Evolutionary conservation across 1,284 basidiomycete genomes (phyloP).

Genomic region (Anthracocystis setariae): DNA sequence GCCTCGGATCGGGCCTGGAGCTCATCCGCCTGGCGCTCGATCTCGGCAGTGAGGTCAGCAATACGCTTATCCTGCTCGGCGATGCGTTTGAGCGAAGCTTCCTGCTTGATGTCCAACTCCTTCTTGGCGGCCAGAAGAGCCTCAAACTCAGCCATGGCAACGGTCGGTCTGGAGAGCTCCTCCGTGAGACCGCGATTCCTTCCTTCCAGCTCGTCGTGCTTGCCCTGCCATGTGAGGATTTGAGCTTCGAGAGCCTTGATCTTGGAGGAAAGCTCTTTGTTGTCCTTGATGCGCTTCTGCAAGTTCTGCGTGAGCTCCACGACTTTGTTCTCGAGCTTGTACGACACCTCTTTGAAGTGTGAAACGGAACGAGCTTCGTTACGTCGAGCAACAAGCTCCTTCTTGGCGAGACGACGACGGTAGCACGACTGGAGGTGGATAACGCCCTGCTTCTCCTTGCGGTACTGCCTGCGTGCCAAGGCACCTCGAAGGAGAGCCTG

Average conservation of each 20-base stretch:
- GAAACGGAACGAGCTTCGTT: slow-evolving; percentile 94
- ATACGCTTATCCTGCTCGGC: slow-evolving; percentile 87
- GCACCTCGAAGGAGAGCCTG: slow-evolving; percentile 89
- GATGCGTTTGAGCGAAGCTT: slow-evolving; percentile 79
- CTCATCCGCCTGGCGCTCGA: slow-evolving; percentile 78
- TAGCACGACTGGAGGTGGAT: slow-evolving; percentile 90
- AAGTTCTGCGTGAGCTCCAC: slow-evolving; percentile 97
- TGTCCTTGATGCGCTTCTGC: slow-evolving; percentile 90
- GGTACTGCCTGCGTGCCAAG: slow-evolving; percentile 75
- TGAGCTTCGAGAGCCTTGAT: slow-evolving; percentile 84
- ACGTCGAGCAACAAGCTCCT: slow-evolving; percentile 83
- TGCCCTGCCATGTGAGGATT: slow-evolving; percentile 82
- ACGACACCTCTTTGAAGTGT: slow-evolving; percentile 99
- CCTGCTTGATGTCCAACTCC: slow-evolving; percentile 82
- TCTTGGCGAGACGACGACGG: slow-evolving; percentile 86
- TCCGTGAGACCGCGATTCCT: slow-evolving; percentile 79
- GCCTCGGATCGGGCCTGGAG: slow-evolving; percentile 76
- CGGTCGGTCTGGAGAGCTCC: slow-evolving; percentile 78
- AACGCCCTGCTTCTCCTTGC: slow-evolving; percentile 77
- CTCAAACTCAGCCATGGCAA: slow-evolving; percentile 79
- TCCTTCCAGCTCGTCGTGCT: slow-evolving; percentile 87
- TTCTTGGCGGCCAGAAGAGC: slow-evolving; percentile 80
- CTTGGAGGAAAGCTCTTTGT: slow-evolving; percentile 82
- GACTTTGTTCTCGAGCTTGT: slow-evolving; percentile 98
- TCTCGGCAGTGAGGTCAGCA: slow-evolving; percentile 76